Evolutionary conservation across 1,284 basidiomycete species (phyloP).

Genomic region (Laetiporus sulphureus): DNA sequence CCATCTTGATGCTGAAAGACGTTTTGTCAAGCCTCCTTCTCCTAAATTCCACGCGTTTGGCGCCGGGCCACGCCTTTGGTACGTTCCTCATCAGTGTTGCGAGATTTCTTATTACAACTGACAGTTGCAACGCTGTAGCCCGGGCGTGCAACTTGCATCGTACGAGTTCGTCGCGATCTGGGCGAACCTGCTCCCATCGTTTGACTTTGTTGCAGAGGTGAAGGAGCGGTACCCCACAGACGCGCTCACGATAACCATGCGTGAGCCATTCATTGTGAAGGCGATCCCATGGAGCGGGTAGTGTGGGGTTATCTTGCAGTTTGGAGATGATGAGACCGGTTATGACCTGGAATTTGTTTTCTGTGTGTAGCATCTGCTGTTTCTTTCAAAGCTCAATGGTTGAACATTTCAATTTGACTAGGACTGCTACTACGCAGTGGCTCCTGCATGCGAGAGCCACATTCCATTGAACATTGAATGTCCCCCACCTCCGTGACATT

Average conservation of each 20-base stretch:
- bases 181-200: constrained; percentile 14
- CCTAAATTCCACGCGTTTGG: constrained; percentile 19
- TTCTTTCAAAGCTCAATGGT: no score
- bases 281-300: neutral
- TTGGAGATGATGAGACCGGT: neutral
- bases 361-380: no score
- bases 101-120: neutral
- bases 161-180: constrained; percentile 19
- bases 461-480: no score
- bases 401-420: no score
- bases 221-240: neutral
- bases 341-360: neutral
- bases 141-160: constrained; percentile 15
- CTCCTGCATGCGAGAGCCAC: no score
- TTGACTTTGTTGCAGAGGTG: constrained; percentile 11
- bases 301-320: neutral
- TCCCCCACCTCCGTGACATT: no score
- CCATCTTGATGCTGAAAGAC: constrained; percentile 11
- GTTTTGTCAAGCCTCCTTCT: constrained; percentile 14
- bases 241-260: neutral
- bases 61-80: constrained; percentile 16
- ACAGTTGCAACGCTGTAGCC: constrained; percentile 10
- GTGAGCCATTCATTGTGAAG: neutral
- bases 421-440: no score
- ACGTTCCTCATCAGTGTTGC: neutral